phyloP scores from a whole-genome alignment of 2,329 filamentous ascomycete genomes.

The Colletotrichum sidae region DNA sequence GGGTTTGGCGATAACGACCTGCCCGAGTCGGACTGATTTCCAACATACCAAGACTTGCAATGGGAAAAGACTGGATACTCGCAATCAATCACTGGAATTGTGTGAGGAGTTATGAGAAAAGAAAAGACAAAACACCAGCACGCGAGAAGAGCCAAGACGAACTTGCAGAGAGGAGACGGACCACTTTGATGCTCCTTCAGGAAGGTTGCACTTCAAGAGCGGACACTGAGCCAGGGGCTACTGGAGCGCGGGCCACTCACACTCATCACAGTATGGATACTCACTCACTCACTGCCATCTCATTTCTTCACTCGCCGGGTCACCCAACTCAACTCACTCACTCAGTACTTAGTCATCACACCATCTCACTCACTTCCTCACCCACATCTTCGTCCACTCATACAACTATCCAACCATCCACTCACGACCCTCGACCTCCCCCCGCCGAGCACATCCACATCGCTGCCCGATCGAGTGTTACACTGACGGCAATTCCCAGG shows the following conservation, averaged over 20 bases:
- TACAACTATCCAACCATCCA: too few relatives aligned
- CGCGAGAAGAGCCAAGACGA: conserved; percentile 27
- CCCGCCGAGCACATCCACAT: not conserved
- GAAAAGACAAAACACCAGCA: not conserved
- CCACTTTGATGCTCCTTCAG: conserved; percentile 25
- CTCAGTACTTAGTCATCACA: too few relatives aligned
- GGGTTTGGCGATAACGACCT: conserved; percentile 17
- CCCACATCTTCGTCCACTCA: too few relatives aligned
- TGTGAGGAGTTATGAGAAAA: not conserved
- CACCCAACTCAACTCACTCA: too few relatives aligned
- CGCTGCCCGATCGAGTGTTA: conserved; percentile 9
- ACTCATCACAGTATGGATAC: too few relatives aligned
- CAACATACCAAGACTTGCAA: conserved; percentile 11
- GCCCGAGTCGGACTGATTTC: conserved; percentile 29
- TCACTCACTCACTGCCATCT: not conserved
- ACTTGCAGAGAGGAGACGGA: conserved; percentile 1
- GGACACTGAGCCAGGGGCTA: not conserved
- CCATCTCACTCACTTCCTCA: too few relatives aligned
- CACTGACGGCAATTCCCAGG: conserved; percentile 3
- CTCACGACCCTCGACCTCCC: not conserved
- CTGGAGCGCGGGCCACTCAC: not conserved
- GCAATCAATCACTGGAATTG: too few relatives aligned
- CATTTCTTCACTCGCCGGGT: not conserved
- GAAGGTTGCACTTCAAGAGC: conserved; percentile 34
- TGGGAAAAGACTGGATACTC: too few relatives aligned